A percentile compares a stretch with the other conserved stretches of the same genome.
phyloP scores from a whole-genome alignment of 2,329 filamentous ascomycete genomes.

The Alternaria triticina region DNA sequence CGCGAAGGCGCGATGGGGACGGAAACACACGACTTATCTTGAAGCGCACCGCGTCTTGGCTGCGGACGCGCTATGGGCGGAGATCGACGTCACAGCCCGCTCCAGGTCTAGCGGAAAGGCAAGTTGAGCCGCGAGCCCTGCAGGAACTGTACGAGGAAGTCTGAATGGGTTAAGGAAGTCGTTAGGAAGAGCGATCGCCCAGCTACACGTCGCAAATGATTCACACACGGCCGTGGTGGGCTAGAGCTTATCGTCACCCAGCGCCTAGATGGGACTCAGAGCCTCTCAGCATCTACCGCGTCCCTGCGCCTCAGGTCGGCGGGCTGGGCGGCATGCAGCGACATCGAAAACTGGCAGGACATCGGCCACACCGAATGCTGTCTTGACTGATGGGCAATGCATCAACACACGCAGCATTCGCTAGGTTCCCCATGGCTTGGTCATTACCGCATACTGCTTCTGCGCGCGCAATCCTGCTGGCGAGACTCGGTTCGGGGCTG shows the following conservation, averaged over 20 bases:
- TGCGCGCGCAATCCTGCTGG: constrained; percentile 3
- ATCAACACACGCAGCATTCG: background rate
- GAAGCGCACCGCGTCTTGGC: constrained; percentile 29
- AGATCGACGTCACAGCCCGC: constrained; percentile 20
- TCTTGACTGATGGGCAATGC: background rate
- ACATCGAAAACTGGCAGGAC: background rate
- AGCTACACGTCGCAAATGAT: background rate
- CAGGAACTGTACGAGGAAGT: background rate
- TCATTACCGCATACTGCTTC: constrained; percentile 19
- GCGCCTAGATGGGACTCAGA: background rate
- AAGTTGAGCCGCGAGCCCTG: constrained; percentile 1
- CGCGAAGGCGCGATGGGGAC: constrained; percentile 14
- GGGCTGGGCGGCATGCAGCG: background rate
- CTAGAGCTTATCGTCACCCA: background rate
- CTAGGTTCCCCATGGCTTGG: background rate
- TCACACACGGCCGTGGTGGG: background rate
- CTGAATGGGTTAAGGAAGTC: constrained; percentile 7
- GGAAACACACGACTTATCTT: constrained; percentile 18
- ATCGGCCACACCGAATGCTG: background rate
- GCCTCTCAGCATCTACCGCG: background rate
- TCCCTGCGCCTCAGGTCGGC: background rate
- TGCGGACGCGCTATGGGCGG: background rate
- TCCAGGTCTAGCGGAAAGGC: background rate
- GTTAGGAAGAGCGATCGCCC: background rate
- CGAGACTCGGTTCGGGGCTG: constrained; percentile 19